Base-by-base conservation (phyloP, 164 flowering plant genomes). In the Sedum album region DNA sequence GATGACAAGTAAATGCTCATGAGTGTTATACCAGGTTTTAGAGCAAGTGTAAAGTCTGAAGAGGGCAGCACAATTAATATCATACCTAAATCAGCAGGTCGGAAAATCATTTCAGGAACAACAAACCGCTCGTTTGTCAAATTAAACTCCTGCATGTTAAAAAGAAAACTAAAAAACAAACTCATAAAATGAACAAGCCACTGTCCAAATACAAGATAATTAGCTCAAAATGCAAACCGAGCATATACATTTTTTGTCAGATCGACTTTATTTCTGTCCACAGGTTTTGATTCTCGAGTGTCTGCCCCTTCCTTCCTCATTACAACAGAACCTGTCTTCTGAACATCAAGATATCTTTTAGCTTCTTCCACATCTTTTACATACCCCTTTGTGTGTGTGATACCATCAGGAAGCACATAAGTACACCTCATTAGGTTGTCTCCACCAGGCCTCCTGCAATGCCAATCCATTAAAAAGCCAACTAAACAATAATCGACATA, bases 31-130 rank as follows among this genome's bases (percentile, higher is more conserved):
- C 18, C 26, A 11, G 13, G 4, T 1, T 26, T 26, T 17, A 14
- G 31, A 57, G 6, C 33, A 28, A 57, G 33, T 33, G 6, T 14
- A 13, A 33, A 9, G 31, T 38, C 39, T 38, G 20, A 33, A 68
- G 26, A 68, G 39, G 26, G 67, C 51, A 38, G 38, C 48, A 30
- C 30, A 61, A 53, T 25, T 60, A 3, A 55, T 73, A 60, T 80
- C 85, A 71, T 13, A 94, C 96, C 99, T 66, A 94, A 81, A 81
- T 94, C 97, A 75, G 96, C 85, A 66, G 99, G 99, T 69, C 81
- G 96, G 76, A 94, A 94, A 44, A 94, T 76, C 99, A 91, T 90
- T 79, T 94, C 99, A 13, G 97, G 99, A 23, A 94, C 97, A 76
- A 94, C 88, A 75, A 94, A 94, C 13, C 96, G 95, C 77, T 94